Percentiles rank a stretch among this genome's conserved stretches.
Conservation (phyloP, 768 basidiomycete genomes). For the Naematelia aurantialba region DNA sequence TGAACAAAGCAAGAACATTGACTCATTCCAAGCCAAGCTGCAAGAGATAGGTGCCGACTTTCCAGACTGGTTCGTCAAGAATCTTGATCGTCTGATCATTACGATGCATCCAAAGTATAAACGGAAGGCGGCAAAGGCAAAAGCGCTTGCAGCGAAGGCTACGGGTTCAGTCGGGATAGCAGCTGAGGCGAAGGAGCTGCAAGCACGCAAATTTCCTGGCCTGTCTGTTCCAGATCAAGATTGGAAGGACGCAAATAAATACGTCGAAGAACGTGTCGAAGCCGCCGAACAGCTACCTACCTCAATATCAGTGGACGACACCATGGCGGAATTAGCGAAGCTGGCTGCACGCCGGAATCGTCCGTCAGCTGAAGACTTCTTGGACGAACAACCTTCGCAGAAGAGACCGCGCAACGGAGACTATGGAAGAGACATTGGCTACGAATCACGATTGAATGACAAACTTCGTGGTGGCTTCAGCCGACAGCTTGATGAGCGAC, state of each 20-base stretch:
- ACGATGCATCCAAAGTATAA: conserved; percentile 95
- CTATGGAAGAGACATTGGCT: conserved; percentile 49
- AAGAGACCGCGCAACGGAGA: conserved; percentile 59
- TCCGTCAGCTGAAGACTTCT: conserved; percentile 50
- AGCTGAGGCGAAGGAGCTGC: conserved; percentile 65
- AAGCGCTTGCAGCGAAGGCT: conserved; percentile 25
- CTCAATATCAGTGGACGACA: conserved; percentile 73
- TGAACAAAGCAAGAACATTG: conserved; percentile 70
- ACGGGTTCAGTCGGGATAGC: conserved; percentile 15
- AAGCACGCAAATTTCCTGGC: conserved; percentile 84
- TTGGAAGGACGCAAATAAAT: conserved; percentile 55
- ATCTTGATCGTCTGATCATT: conserved; percentile 88
- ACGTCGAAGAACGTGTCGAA: conserved; percentile 27
- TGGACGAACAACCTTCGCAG: conserved; percentile 52
- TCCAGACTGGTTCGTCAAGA: conserved; percentile 84
- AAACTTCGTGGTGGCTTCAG: neutral
- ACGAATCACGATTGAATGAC: conserved; percentile 14
- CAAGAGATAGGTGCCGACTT: conserved; percentile 74
- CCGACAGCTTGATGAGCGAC: conserved; percentile 65
- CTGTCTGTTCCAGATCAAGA: conserved; percentile 76
- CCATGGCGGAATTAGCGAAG: conserved; percentile 71
- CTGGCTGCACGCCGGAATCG: conserved; percentile 63
- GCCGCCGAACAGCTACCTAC: neutral
- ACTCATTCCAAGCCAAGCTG: conserved; percentile 76
- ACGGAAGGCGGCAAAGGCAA: conserved; percentile 58